These are phyloP conservation scores for Ceratobasidium sp. DNA, from an alignment of 1,284 basidiomycete species.

Conservation along the genomic window DNA sequence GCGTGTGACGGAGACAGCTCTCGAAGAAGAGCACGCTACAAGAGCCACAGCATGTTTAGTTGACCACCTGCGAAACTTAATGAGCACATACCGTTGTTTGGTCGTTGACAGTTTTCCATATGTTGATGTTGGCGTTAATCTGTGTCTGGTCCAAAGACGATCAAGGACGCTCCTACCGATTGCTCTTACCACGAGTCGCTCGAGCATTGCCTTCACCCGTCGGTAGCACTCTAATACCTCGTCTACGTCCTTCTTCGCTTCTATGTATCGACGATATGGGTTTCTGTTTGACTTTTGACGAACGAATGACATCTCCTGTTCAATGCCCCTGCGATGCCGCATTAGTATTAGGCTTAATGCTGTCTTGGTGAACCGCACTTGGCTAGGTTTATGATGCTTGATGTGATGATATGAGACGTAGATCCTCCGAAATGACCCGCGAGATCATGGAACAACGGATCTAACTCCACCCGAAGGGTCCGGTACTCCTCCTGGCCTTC, in stretches of 20 bases:
- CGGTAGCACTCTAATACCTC: conserved; percentile 13
- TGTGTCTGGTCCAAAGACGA: not conserved
- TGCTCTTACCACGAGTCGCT: conserved; percentile 12
- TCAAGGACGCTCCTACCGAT: no score
- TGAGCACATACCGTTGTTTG: conserved; percentile 17
- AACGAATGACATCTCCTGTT: not conserved
- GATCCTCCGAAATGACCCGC: not conserved
- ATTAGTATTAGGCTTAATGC: not conserved
- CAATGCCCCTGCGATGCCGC: not conserved
- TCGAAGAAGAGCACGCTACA: not conserved
- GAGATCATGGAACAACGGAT: not conserved
- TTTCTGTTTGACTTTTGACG: not conserved
- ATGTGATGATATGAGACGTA: not conserved
- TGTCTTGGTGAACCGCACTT: not conserved
- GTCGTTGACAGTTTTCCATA: not conserved
- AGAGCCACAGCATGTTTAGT: not conserved
- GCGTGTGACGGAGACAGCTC: not conserved
- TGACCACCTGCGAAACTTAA: not conserved
- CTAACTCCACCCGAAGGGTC: no score
- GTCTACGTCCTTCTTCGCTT: not conserved
- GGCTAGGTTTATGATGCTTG: not conserved
- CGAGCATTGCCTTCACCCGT: not conserved
- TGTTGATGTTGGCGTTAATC: conserved; percentile 17
- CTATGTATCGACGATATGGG: not conserved
- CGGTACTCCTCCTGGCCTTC: no score